Evolutionary conservation across 2,329 filamentous ascomycete genomes (phyloP).

Genomic region (Apiospora hydei): DNA sequence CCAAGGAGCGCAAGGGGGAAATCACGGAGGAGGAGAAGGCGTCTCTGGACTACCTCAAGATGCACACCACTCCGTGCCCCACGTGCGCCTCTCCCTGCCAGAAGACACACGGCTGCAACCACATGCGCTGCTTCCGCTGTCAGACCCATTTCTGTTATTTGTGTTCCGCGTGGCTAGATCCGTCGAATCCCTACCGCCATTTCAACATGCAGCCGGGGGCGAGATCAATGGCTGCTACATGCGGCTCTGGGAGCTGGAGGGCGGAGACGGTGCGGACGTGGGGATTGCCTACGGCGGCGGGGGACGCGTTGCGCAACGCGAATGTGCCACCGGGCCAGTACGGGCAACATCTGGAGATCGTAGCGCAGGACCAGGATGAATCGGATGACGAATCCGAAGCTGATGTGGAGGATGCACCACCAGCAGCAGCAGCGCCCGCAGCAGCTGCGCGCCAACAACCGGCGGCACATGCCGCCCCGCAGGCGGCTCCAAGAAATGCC

Average conservation of each 20-base stretch:
- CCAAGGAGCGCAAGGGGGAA: slow-evolving; percentile 71
- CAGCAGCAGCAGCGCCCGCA: slow-evolving; percentile 27
- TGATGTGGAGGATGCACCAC: slow-evolving; percentile 34
- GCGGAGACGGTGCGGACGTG: slow-evolving; percentile 71
- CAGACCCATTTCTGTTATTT: slow-evolving; percentile 94
- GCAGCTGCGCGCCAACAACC: slow-evolving; percentile 39
- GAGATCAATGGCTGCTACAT: slow-evolving; percentile 74
- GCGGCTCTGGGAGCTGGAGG: slow-evolving; percentile 89
- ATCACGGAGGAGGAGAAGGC: slow-evolving; percentile 86
- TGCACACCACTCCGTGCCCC: slow-evolving; percentile 87
- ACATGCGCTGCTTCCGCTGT: slow-evolving; percentile 94
- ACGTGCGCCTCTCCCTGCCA: slow-evolving; percentile 85
- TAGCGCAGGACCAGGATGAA: slow-evolving; percentile 32
- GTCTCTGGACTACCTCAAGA: slow-evolving; percentile 81
- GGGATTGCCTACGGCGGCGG: slow-evolving; percentile 54
- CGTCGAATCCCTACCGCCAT: slow-evolving; percentile 84
- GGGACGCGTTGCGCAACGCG: slow-evolving; percentile 34
- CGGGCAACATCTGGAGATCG: slow-evolving; percentile 35
- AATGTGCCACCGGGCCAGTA: slow-evolving; percentile 33
- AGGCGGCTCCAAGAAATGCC: slow-evolving; percentile 42
- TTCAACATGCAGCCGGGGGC: slow-evolving; percentile 73
- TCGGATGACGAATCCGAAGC: slow-evolving; percentile 37
- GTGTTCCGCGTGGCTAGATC: slow-evolving; percentile 85
- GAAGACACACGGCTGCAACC: slow-evolving; percentile 94
- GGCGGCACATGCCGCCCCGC: slow-evolving; percentile 8